Base-by-base conservation (phyloP, 1,284 basidiomycete species). In the Lentinus polychrous region DNA sequence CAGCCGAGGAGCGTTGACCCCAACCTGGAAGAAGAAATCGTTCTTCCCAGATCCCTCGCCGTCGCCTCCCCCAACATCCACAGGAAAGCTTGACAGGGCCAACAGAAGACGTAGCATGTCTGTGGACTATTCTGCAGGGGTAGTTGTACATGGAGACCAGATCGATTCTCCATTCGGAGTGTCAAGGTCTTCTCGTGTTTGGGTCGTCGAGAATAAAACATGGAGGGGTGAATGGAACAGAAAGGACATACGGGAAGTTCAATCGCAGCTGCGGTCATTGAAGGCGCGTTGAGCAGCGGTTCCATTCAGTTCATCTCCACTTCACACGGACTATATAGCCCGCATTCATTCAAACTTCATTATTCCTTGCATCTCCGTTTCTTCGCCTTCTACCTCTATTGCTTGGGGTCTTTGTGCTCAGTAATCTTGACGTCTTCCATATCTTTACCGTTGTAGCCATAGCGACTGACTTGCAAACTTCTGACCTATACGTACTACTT, bases 161-260 rank as follows among this genome's bases (percentile, higher is more conserved):
- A 27, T 5, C 10, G 27, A 4, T 5, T 10, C 27, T 10, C 10
- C 10, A 10, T 27, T 27, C 10, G 27, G 4, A 4, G 17, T 10
- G 27, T 14, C 24, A 24, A 17, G 32, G 32, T 51, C 52, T 42
- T 58, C 58, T 31, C 48, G 54, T 23, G 55, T 58, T 39, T 65
- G 63, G 63, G 54, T 55, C 17, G 60, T 59, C 3, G 62, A 57
- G 6, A 51, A 37, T 12, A 38, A 46, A n/a, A 45, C 45, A 35
- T 64, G 63, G 62, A 54, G 44, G 31, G 63, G 63, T 33, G 63
- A 64, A 51, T 66, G 64, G 62, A 66, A 66, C 54, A 45, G 61
- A 47, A 55, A 44, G 49, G 60, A 66, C 45, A 66, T 66, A 49
- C 48, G 50, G 33, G 64, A 64, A 50, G 64, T 66, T 47, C 64